Base-by-base conservation (phyloP, 352 stramenopile genomes). In the Blastocystis hominis region DNA sequence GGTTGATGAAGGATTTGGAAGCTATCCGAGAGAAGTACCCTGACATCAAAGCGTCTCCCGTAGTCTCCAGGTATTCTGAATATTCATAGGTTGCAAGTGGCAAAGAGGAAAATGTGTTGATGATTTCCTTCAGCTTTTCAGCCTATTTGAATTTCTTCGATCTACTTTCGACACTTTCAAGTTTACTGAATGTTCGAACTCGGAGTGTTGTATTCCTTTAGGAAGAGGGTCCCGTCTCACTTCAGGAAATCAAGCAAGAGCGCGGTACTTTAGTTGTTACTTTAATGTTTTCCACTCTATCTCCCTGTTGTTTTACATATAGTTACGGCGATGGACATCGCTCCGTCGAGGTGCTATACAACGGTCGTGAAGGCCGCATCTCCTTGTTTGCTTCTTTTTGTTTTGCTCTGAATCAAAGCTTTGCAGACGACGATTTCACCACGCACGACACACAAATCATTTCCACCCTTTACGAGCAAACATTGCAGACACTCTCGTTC, bases 311-410 rank as follows among this genome's bases (percentile, higher is more conserved):
- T 47, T 0, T 68, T 24, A 68, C 20, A 13, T 2, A 1, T 84
- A 84, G 72, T 54, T 84, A 84, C 47, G 72, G 72, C 24, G 72
- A 84, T 68, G 72, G 72, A 17, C 59, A 84, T n/a, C 72, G 38
- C 17, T 84, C 72, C 1, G 47, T 84, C 42, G 72, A 84, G 7
- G 68, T 84, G 42, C 7, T 84, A 1, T 50, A 66, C 40, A 53
- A 84, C 24, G 50, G 72, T 7, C 36, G 47, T 34, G 72, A 68
- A 0, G 72, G 72, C 62, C 72, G 72, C 36, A 84, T 84, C 24
- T 84, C 72, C 30, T 84, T 84, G 72, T 84, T 68, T 0, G 13
- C n/a, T 44, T 50, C 44, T 20, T 50, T 3, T 9, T 53, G 44
- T 15, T 6, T 3, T 84, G 20, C 5, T 24, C 0, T 46, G 10